These are phyloP conservation scores for Citrus sp. DNA, from an alignment of 345 rosid genomes.

Conservation along the genomic window DNA sequence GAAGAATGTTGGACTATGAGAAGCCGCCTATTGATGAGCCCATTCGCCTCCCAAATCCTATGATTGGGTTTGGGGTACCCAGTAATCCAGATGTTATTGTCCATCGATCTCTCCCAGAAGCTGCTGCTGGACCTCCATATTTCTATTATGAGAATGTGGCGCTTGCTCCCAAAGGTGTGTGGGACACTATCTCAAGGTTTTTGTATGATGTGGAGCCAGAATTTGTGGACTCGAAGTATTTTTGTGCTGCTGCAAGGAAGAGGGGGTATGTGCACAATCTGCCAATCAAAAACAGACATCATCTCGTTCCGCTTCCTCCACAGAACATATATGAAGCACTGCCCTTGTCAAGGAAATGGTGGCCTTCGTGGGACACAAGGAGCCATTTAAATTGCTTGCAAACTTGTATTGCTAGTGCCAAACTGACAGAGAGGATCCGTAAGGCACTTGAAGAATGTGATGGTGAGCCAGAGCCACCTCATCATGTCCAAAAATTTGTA, in stretches of 20 bases:
- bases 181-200: slow-evolving; percentile 73
- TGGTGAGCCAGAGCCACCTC: slow-evolving; percentile 72
- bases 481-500: slow-evolving; percentile 44
- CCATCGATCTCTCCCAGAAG: slow-evolving; percentile 53
- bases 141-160: slow-evolving; percentile 95
- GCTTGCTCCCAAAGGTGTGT: slow-evolving; percentile 89
- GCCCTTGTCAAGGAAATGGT: slow-evolving; percentile 70
- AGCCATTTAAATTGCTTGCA: slow-evolving; percentile 78
- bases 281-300: slow-evolving; percentile 58
- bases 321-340: slow-evolving; percentile 67
- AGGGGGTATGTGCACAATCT: slow-evolving; percentile 89
- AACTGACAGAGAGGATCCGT: slow-evolving; percentile 68
- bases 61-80: slow-evolving; percentile 92
- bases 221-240: slow-evolving; percentile 74
- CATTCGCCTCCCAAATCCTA: slow-evolving; percentile 74
- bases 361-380: slow-evolving; percentile 90
- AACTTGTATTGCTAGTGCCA: slow-evolving; percentile 67
- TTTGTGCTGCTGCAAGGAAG: slow-evolving; percentile 90
- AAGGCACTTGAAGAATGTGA: slow-evolving; percentile 45
- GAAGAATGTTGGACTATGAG: slow-evolving; percentile 34
- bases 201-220: slow-evolving; percentile 73
- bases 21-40: slow-evolving; percentile 35
- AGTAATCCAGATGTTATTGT: slow-evolving; percentile 26
- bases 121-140: slow-evolving; percentile 67
- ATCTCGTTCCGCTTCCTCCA: slow-evolving; percentile 71